These are phyloP conservation scores for Protomyces arabidopsidicola DNA, from an alignment of 1,139 yeast species.

Conservation along the genomic window DNA sequence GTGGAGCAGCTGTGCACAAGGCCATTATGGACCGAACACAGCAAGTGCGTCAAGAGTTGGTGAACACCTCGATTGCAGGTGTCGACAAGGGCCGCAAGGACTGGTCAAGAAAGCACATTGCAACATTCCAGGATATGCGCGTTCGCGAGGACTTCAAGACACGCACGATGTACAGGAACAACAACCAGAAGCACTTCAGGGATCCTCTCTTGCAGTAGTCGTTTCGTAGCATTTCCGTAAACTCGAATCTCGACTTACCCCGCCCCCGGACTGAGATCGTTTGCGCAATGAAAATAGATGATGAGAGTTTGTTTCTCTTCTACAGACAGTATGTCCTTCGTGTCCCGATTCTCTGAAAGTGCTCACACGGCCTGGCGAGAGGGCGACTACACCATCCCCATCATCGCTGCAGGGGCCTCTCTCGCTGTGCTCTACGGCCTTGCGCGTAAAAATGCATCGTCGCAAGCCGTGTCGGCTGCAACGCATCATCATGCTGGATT, in stretches of 20 bases:
- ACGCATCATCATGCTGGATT: background rate
- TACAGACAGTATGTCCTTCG: background rate
- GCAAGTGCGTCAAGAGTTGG: constrained; percentile 46
- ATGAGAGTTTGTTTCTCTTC: too few species aligned
- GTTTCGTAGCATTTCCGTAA: background rate
- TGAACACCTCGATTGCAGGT: constrained; percentile 42
- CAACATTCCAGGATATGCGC: constrained; percentile 52
- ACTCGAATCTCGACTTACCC: background rate
- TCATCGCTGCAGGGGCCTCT: background rate
- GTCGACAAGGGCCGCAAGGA: constrained; percentile 25
- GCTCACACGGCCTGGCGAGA: background rate
- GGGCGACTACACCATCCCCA: background rate
- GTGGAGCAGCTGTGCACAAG: constrained; percentile 64
- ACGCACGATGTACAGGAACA: constrained; percentile 68
- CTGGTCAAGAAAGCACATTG: constrained; percentile 26
- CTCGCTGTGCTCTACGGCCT: background rate
- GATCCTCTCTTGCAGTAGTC: constrained; percentile 78
- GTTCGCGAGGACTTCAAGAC: constrained; percentile 63
- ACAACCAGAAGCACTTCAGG: constrained; percentile 88
- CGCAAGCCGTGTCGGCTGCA: background rate
- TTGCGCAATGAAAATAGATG: background rate
- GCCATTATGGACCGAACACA: constrained; percentile 89
- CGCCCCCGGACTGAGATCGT: background rate
- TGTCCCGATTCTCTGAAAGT: background rate
- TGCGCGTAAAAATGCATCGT: background rate